Base-by-base conservation (phyloP, 2,329 filamentous ascomycete species). In the Aspergillus versicolor region DNA sequence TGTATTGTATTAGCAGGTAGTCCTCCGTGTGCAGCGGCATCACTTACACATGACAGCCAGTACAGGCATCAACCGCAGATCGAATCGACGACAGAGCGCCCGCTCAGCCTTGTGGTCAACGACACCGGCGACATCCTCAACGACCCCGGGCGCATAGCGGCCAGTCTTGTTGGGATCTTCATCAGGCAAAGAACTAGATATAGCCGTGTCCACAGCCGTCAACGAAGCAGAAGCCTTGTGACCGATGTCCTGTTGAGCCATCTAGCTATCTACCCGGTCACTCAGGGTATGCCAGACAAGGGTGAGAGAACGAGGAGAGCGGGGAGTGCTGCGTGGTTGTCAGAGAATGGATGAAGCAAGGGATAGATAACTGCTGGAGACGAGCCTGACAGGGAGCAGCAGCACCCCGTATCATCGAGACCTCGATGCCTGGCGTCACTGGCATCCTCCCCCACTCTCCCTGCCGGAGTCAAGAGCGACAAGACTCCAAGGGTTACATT, bases 21-120 rank as follows among this genome's bases (percentile, higher is more conserved):
- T 54, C 42, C 5, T 22, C 38, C 11, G 3, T 6, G 40, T 22
- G 15, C 13, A 5, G 2, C 30, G 12, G 34, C 9, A 2, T 45
- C 9, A 65, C 73, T 54, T 63, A 76, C 74, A 86, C 83, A 86
- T 86, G 19, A 84, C 61, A 1, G 83, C 81, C 11, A 86, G 70
- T 24, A 85, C 76, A 1, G 84, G 84, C n/a, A 86, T 70, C 46
- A 86, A 55, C 7, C 73, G 69, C 52, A 74, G 52, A 54, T 77
- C 74, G 61, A 86, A 82, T 60, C 84, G 84, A 67, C 79, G 79
- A 52, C 82, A 80, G 13, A 86, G 71, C 22, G 71, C 71, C 37
- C 77, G 67, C 61, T 82, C 80, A 6, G 78, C 79, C 45, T 75
- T 73, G 38, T 76, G 73, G 60, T 80, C 79, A 32, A 80, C 62